These are phyloP conservation scores for Pseudogymnoascus sp. DNA, from an alignment of 2,329 filamentous ascomycete species.

Conservation along the genomic window DNA sequence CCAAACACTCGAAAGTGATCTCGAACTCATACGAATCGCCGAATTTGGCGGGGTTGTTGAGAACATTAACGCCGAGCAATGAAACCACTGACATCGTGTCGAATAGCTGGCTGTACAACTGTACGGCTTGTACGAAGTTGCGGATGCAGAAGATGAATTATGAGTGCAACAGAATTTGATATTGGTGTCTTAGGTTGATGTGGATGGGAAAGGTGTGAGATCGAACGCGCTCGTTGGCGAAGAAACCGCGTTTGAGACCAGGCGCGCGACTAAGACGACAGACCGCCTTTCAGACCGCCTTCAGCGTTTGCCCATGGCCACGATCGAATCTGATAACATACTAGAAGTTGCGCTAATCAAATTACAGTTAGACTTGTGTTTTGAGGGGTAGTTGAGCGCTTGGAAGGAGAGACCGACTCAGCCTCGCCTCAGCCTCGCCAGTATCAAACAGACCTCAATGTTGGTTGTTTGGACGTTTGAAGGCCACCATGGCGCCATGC, in stretches of 20 bases:
- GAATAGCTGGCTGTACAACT: conserved; percentile 9
- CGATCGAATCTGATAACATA: background rate
- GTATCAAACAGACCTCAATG: background rate
- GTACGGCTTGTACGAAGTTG: conserved; percentile 9
- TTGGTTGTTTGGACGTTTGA: background rate
- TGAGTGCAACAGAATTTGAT: conserved; percentile 16
- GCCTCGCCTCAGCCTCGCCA: background rate
- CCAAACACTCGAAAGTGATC: conserved; percentile 97
- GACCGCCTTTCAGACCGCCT: background rate
- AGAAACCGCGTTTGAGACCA: conserved; percentile 8
- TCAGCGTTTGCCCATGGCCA: conserved; percentile 4
- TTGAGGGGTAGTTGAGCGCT: background rate
- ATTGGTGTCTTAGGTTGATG: conserved; percentile 13
- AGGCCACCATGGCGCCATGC: background rate
- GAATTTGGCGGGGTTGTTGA: conserved; percentile 96
- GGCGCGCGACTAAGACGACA: conserved; percentile 1
- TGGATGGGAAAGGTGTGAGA: conserved; percentile 7
- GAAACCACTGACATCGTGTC: conserved; percentile 86
- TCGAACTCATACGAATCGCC: conserved; percentile 91
- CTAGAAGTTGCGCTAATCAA: background rate
- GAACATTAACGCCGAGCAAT: conserved; percentile 86
- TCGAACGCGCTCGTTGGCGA: conserved; percentile 9
- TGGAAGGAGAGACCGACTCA: background rate
- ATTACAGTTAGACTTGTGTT: background rate
- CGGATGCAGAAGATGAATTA: conserved; percentile 18